Conservation (phyloP, 2,329 filamentous ascomycete genomes). For the Aureobasidium mangrovei region DNA sequence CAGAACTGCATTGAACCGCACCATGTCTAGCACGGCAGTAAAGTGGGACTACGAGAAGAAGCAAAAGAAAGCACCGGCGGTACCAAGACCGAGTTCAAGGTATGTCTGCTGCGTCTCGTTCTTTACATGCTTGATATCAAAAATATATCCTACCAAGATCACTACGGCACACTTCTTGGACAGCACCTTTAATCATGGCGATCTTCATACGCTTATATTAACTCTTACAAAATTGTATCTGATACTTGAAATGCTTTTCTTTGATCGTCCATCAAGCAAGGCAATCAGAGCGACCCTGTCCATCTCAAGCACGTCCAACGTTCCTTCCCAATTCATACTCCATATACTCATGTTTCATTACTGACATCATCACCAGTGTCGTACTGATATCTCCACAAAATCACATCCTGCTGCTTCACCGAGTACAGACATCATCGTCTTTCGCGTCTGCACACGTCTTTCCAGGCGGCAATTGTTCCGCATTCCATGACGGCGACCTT, state of each 20-base stretch:
- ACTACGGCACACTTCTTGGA: too few relatives aligned
- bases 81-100: conserved; percentile 58
- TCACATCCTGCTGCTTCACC: conserved; percentile 78
- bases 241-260: not conserved
- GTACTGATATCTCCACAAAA: conserved; percentile 79
- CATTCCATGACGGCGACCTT: conserved; percentile 62
- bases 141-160: too few relatives aligned
- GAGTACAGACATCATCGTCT: conserved; percentile 70
- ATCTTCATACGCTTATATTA: too few relatives aligned
- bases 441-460: conserved; percentile 95
- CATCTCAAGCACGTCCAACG: not conserved
- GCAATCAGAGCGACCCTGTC: not conserved
- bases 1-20: not conserved
- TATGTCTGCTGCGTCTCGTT: conserved; percentile 23
- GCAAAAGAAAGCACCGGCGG: conserved; percentile 31
- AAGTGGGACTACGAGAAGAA: conserved; percentile 8
- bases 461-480: conserved; percentile 76
- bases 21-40: not conserved
- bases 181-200: too few relatives aligned
- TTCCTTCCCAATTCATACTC: not conserved
- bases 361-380: conserved; percentile 45
- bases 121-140: not conserved
- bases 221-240: too few relatives aligned
- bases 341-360: not conserved
- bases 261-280: not conserved